phyloP scores from a whole-genome alignment of 768 basidiomycete species.

The Dioszegia crocea region DNA sequence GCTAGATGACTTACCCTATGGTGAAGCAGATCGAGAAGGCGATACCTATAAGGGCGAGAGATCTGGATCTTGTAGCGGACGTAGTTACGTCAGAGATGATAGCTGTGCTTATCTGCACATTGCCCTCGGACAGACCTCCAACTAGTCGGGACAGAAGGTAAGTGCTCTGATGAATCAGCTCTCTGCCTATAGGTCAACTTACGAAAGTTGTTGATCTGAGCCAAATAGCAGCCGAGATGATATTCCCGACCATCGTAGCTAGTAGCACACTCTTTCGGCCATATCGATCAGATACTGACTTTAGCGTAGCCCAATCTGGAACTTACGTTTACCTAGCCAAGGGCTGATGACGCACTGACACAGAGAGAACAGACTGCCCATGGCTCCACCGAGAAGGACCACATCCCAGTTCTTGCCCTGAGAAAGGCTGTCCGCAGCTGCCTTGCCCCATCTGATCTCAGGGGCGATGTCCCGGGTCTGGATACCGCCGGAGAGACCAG shows the following conservation, averaged over 20 bases:
- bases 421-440: not conserved
- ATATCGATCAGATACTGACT: slow-evolving; percentile 74
- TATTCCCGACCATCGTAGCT: slow-evolving; percentile 85
- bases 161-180: slow-evolving; percentile 52
- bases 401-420: slow-evolving; percentile 73
- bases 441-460: slow-evolving; percentile 8
- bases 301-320: slow-evolving; percentile 6
- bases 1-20: slow-evolving; percentile 32
- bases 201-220: slow-evolving; percentile 81
- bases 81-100: slow-evolving; percentile 88
- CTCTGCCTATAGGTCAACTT: not conserved
- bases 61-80: slow-evolving; percentile 71
- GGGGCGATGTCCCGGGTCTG: not conserved
- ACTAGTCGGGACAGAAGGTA: slow-evolving; percentile 86
- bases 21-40: slow-evolving; percentile 92
- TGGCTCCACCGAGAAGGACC: slow-evolving; percentile 87
- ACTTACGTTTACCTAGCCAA: slow-evolving; percentile 66
- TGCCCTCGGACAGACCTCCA: slow-evolving; percentile 92
- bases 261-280: slow-evolving; percentile 81
- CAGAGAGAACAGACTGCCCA: slow-evolving; percentile 58
- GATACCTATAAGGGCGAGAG: slow-evolving; percentile 87
- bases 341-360: slow-evolving; percentile 58
- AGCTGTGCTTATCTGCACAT: slow-evolving; percentile 92
- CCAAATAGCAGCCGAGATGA: slow-evolving; percentile 88
- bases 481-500: not conserved